These are phyloP conservation scores for Cyberlindnera veronae DNA, from an alignment of 805 yeast species.

Conservation along the genomic window DNA sequence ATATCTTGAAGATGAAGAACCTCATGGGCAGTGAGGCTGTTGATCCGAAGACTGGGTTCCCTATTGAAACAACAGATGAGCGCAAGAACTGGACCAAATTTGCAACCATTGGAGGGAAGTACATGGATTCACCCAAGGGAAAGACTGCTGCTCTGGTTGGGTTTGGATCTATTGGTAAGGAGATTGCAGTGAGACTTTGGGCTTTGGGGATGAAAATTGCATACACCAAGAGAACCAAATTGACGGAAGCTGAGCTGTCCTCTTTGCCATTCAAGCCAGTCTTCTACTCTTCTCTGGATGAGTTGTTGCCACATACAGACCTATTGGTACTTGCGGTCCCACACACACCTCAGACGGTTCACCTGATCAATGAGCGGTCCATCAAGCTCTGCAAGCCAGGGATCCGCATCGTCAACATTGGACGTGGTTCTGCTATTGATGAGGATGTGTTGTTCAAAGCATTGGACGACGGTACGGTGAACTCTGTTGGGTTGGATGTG, in stretches of 20 bases:
- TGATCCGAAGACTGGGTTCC: slow-evolving; percentile 32
- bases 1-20: slow-evolving; percentile 46
- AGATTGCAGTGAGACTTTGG: slow-evolving; percentile 52
- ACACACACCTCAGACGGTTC: slow-evolving; percentile 52
- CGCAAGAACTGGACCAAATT: slow-evolving; percentile 38
- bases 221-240: slow-evolving; percentile 53
- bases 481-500: slow-evolving; percentile 73
- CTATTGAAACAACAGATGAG: slow-evolving; percentile 24
- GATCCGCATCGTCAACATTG: slow-evolving; percentile 66
- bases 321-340: slow-evolving; percentile 67
- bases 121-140: slow-evolving; percentile 49
- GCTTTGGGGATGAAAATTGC: slow-evolving; percentile 62
- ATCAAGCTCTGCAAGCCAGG: slow-evolving; percentile 48
- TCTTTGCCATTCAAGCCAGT: slow-evolving; percentile 42
- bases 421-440: slow-evolving; percentile 68
- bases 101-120: slow-evolving; percentile 43
- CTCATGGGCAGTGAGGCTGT: slow-evolving; percentile 32
- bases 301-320: slow-evolving; percentile 42
- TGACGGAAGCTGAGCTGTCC: slow-evolving; percentile 34
- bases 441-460: slow-evolving; percentile 64
- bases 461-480: slow-evolving; percentile 53
- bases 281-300: slow-evolving; percentile 44
- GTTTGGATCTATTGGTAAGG: slow-evolving; percentile 71
- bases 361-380: slow-evolving; percentile 48
- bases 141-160: slow-evolving; percentile 66